Evolutionary conservation across 2,329 filamentous ascomycete genomes (phyloP).

Genomic region (Pseudocercospora cruenta): DNA sequence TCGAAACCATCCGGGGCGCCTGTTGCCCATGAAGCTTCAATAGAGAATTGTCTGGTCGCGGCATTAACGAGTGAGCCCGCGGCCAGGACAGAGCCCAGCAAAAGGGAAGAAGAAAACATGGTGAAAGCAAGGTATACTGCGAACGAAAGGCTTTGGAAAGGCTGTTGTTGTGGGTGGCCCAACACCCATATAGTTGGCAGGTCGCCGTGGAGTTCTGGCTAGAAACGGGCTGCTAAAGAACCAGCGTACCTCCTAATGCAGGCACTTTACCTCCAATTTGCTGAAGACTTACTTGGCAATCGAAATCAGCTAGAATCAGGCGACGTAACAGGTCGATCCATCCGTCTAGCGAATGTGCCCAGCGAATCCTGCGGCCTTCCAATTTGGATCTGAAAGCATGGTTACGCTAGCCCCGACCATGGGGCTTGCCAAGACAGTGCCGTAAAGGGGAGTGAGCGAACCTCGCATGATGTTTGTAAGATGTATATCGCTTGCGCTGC

Average conservation of each 20-base stretch:
- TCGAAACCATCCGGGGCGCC: conserved; percentile 22
- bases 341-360: conserved; percentile 1
- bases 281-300: conserved; percentile 3
- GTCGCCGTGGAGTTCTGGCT: not conserved
- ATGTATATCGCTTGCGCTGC: not conserved
- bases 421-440: conserved; percentile 3
- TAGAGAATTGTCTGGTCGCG: conserved; percentile 18
- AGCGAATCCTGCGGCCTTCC: conserved; percentile 6
- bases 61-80: conserved; percentile 11
- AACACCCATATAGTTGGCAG: not conserved
- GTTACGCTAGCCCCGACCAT: not conserved
- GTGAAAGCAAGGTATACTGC: not conserved
- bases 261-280: conserved; percentile 5
- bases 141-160: not conserved
- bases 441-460: not conserved
- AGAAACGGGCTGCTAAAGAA: not conserved
- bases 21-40: conserved; percentile 16
- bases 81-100: conserved; percentile 14
- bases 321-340: conserved; percentile 3
- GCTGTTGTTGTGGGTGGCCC: not conserved
- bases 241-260: conserved; percentile 4
- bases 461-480: not conserved
- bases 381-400: not conserved
- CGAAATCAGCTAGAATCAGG: conserved; percentile 1
- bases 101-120: conserved; percentile 15